These are phyloP conservation scores for Blastomyces percursus DNA, from an alignment of 2,329 filamentous ascomycete genomes.

Conservation along the genomic window DNA sequence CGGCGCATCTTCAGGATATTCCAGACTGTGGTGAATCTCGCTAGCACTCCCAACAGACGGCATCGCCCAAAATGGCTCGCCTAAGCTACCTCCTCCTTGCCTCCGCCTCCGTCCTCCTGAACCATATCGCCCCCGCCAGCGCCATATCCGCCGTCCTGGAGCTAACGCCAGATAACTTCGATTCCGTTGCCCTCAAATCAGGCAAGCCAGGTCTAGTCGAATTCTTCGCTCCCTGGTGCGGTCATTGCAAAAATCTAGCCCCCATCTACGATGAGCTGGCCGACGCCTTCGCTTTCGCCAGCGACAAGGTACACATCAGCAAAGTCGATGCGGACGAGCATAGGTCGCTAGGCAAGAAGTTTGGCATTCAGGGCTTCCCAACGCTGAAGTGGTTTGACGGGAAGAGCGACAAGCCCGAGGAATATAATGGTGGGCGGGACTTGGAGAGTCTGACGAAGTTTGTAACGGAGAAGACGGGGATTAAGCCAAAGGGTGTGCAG, in stretches of 20 bases:
- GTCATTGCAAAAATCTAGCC: conserved; percentile 96
- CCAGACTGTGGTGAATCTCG: neutral
- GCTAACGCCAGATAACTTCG: conserved; percentile 83
- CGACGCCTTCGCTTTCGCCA: conserved; percentile 56
- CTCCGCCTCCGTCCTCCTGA: conserved; percentile 36
- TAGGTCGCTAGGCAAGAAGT: conserved; percentile 71
- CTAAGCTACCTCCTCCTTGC: conserved; percentile 37
- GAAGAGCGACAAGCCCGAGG: conserved; percentile 71
- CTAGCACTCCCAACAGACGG: neutral
- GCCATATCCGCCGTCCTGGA: conserved; percentile 79
- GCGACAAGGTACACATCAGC: conserved; percentile 72
- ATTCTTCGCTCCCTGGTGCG: conserved; percentile 98
- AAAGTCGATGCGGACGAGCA: conserved; percentile 95
- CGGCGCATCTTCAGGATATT: neutral
- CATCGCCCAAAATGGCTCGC: conserved; percentile 32
- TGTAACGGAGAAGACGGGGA: conserved; percentile 74
- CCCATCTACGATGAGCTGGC: conserved; percentile 91
- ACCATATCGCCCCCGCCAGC: conserved; percentile 47
- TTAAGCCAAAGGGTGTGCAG: conserved; percentile 57
- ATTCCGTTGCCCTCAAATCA: conserved; percentile 74
- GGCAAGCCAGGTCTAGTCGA: conserved; percentile 94
- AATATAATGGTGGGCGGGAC: conserved; percentile 81
- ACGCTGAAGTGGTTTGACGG: conserved; percentile 98
- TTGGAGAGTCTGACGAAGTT: conserved; percentile 73
- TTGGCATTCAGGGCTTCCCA: conserved; percentile 86